These are phyloP conservation scores for Blepharisma japonicum DNA, from an alignment of 73 alveolate genomes.

Conservation along the genomic window DNA sequence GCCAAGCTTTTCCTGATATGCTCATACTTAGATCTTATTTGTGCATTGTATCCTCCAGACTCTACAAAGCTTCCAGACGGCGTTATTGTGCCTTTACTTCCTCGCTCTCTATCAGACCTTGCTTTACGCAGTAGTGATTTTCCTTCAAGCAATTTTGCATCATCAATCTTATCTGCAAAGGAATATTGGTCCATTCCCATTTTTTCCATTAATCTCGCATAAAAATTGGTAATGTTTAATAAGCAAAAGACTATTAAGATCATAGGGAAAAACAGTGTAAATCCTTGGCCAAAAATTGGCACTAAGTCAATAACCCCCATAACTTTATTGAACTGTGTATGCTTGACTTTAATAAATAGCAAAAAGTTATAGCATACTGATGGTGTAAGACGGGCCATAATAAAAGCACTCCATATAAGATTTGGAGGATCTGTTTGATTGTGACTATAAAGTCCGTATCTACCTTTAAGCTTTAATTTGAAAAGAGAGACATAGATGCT, in stretches of 20 bases:
- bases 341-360: constrained; percentile 24
- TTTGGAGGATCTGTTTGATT: constrained; percentile 31
- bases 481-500: background rate
- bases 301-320: constrained; percentile 28
- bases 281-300: constrained; percentile 16
- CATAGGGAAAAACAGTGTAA: constrained; percentile 25
- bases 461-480: background rate
- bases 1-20: no score
- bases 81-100: no score
- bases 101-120: background rate
- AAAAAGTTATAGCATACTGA: constrained; percentile 20
- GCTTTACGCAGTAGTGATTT: background rate
- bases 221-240: constrained; percentile 6
- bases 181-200: constrained; percentile 9
- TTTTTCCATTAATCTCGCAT: constrained; percentile 14
- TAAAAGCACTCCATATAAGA: constrained; percentile 21
- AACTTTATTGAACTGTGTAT: constrained; percentile 23
- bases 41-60: no score
- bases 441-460: constrained; percentile 23
- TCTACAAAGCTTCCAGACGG: no score
- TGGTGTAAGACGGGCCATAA: background rate
- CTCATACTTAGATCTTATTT: no score
- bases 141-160: constrained; percentile 20
- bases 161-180: constrained; percentile 19
- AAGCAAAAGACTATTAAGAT: background rate